Evolutionary conservation across 352 stramenopile species (phyloP), one percentile per base, ranked within the genome.

Genomic region (Blastocystis sp.): DNA sequence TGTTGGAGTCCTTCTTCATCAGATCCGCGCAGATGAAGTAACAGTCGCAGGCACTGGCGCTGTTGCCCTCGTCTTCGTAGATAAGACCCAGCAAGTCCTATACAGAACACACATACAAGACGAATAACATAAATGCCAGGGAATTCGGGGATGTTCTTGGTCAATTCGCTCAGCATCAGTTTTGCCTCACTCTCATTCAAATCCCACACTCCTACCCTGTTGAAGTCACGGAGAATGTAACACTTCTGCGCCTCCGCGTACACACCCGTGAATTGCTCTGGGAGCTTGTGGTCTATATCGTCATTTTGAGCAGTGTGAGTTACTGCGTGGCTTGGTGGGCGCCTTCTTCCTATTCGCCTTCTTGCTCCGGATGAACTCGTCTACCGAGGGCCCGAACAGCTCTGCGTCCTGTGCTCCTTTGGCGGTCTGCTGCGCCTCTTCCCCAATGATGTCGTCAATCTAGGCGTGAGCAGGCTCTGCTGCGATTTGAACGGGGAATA

Each of bases 391-490:
- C 45, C 74, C 74, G 26, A 85, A 85, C 2, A 85, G 60, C 65
- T 26, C n/a, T 55, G 74, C 55, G 19, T 85, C 74, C 4, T 85
- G 51, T 13, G 51, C 12, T 3, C 70, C 31, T 26, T 50, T 50
- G n/a, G 33, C 21, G 13, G 35, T 63, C 35, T 69, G 67, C 29
- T 61, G 13, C 31, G 33, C 45, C 51, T 55, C 60, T 55, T 85
- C 74, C n/a, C 45, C 74, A 29, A 85, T 85, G 31, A 85, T 69
- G 45, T 85, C 45, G 51, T 85, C 55, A 69, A 85, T 85, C 74
- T 85, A 85, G 3, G 1, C 29, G 55, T 59, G 26, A 51, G 12
- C 26, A 6, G 6, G 9, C 29, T 29, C 9, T n/a, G 31, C 61
- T 19, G 21, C 31, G 26, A 21, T 39, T 19, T 6, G 41, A 2